Evolutionary conservation across 1,284 basidiomycete species (phyloP), one percentile per base, ranked within the genome.

Genomic region (Naganishia sp.): DNA sequence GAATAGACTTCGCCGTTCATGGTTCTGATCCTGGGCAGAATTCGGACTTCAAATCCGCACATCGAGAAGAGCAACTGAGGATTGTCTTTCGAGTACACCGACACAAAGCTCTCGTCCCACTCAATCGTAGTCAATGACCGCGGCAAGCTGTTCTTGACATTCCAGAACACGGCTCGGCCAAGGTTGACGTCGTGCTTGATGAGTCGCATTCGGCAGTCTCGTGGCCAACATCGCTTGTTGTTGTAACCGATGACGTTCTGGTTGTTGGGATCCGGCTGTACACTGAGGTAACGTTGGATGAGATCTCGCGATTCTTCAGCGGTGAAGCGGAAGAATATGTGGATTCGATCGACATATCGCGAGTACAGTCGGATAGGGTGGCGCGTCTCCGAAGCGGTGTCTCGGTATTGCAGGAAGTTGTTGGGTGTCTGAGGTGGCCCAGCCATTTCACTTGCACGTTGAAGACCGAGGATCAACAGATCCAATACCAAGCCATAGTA

Each of bases 141-240:
- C 0, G 96, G 96, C 50, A 99, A 80, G 72, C 92, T 92, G 80
- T 98, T 95, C 83, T 98, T 98, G 78, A 99, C 92, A 73, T 98
- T 98, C 96, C 95, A 99, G 81, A 97, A 98, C 13, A 98, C 95
- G 6, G 96, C 96, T 71, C 96, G 87, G 39, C 95, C 95, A 42
- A 99, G 84, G 79, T 99, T 99, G 80, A 99, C 96, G 76, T 99
- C 96, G 80, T 99, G 95, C 82, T 99, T 99, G 84, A 97, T 96
- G 66, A 99, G 85, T 43, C 96, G 86, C 96, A 99, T 99, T 68
- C 96, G 89, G 78, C 94, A 98, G 78, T 99, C 96, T 70, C 94
- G 86, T 28, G 96, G 96, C 96, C 96, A 98, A 83, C 96, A 99
- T 66, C 93, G 90, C 80, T 95, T 95, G 83, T 97, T 98, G 83